A percentile compares a stretch with the other conserved stretches of the same genome.
Conservation (phyloP, 805 yeast species). For the Suhomyces faveliae region DNA sequence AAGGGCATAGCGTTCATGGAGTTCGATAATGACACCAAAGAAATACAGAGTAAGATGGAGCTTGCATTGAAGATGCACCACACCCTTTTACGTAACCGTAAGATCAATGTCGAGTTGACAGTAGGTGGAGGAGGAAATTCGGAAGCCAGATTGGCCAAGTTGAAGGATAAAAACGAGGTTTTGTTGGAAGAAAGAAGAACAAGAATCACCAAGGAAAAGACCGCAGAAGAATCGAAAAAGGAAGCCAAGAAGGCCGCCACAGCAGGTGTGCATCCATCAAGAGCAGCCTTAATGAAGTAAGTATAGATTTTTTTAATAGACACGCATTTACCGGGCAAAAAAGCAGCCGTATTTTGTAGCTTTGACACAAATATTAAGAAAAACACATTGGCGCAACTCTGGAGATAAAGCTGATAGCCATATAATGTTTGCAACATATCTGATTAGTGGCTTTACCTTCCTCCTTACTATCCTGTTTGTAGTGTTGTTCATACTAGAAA, state of each 20-base stretch:
- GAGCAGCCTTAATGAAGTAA: conserved; percentile 49
- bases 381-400: no score
- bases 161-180: conserved; percentile 75
- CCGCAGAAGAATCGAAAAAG: conserved; percentile 30
- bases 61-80: conserved; percentile 84
- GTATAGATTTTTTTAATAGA: neutral
- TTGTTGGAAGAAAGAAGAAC: conserved; percentile 67
- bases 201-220: conserved; percentile 50
- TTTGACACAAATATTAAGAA: no score
- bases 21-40: conserved; percentile 56
- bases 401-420: no score
- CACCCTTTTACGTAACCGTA: conserved; percentile 62
- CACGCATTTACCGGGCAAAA: neutral
- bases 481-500: no score
- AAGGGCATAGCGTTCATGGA: conserved; percentile 93
- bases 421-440: no score
- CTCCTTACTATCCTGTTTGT: no score
- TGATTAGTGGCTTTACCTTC: no score
- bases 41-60: conserved; percentile 78
- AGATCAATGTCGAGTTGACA: conserved; percentile 92
- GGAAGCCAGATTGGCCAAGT: conserved; percentile 58
- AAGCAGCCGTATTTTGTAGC: no score
- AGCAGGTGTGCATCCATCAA: conserved; percentile 61
- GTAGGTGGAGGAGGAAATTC: conserved; percentile 99
- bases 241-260: conserved; percentile 12